phyloP scores from a whole-genome alignment of 192 early-diverging fungal genomes.

The Rhizophagus prolifer region DNA sequence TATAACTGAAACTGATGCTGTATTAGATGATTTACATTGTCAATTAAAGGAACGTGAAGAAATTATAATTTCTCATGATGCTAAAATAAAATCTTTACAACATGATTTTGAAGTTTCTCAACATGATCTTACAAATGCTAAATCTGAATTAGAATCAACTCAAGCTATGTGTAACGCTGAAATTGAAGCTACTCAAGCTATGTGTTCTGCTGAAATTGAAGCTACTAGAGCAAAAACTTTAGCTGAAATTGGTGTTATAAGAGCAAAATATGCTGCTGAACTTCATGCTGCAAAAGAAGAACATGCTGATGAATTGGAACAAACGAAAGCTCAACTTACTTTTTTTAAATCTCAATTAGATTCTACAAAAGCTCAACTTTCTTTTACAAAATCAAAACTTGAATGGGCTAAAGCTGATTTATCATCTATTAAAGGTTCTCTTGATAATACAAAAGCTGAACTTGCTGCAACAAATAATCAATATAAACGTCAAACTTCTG shows the following conservation, averaged over 20 bases:
- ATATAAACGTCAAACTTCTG: neutral
- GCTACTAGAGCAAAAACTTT: conserved; percentile 11
- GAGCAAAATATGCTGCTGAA: conserved; percentile 17
- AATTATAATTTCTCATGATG: neutral
- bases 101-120: neutral
- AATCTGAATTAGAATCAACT: neutral
- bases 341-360: conserved; percentile 22
- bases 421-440: neutral
- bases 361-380: conserved; percentile 17
- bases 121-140: neutral
- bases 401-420: conserved; percentile 18
- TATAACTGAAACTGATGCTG: conserved; percentile 5
- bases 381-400: conserved; percentile 24
- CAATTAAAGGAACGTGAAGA: conserved; percentile 20
- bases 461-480: neutral
- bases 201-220: conserved; percentile 13
- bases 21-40: neutral
- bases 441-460: neutral
- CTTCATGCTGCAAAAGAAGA: conserved; percentile 17
- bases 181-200: conserved; percentile 12
- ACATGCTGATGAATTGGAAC: conserved; percentile 18
- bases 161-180: neutral
- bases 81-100: neutral
- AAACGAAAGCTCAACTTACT: conserved; percentile 9
- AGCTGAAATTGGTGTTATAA: conserved; percentile 16